phyloP scores from a whole-genome alignment of 2,329 filamentous ascomycete genomes.

The Bipolaris zeicola region DNA sequence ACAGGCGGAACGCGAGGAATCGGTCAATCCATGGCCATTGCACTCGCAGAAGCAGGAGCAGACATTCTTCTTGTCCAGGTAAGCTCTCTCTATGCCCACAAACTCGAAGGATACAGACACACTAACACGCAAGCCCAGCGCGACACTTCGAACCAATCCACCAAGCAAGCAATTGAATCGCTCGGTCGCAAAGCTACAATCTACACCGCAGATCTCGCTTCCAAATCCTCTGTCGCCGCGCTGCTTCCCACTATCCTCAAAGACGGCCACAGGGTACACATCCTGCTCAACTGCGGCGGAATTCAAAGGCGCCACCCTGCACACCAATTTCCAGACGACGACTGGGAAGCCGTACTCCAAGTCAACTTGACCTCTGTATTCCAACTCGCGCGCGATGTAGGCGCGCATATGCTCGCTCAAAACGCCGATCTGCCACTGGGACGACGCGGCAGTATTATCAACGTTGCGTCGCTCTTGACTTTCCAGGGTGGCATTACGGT shows the following conservation, averaged over 20 bases:
- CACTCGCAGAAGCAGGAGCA: constrained; percentile 58
- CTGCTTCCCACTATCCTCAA: constrained; percentile 67
- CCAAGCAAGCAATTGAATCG: constrained; percentile 65
- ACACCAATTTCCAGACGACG: constrained; percentile 73
- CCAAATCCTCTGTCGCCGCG: constrained; percentile 62
- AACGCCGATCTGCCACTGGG: constrained; percentile 52
- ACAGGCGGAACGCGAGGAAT: constrained; percentile 59
- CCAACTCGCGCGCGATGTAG: constrained; percentile 74
- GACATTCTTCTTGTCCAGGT: constrained; percentile 59
- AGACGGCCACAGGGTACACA: constrained; percentile 69
- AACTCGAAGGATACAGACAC: constrained; percentile 1
- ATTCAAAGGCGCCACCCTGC: constrained; percentile 81
- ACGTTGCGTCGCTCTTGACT: constrained; percentile 78
- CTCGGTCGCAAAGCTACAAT: constrained; percentile 70
- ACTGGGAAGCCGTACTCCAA: constrained; percentile 83
- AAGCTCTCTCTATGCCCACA: constrained; percentile 4
- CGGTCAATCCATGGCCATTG: constrained; percentile 57
- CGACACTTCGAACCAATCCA: constrained; percentile 61
- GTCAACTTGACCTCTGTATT: constrained; percentile 87
- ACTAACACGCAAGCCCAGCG: constrained; percentile 48
- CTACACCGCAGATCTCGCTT: constrained; percentile 72
- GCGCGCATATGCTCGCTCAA: constrained; percentile 75
- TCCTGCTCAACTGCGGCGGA: constrained; percentile 85
- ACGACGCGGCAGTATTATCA: constrained; percentile 76
- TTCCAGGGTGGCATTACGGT: constrained; percentile 90